Evolutionary conservation across 1,139 yeast genomes (phyloP), one percentile per base, ranked within the genome.

Genomic region (Diutina neorugosa): DNA sequence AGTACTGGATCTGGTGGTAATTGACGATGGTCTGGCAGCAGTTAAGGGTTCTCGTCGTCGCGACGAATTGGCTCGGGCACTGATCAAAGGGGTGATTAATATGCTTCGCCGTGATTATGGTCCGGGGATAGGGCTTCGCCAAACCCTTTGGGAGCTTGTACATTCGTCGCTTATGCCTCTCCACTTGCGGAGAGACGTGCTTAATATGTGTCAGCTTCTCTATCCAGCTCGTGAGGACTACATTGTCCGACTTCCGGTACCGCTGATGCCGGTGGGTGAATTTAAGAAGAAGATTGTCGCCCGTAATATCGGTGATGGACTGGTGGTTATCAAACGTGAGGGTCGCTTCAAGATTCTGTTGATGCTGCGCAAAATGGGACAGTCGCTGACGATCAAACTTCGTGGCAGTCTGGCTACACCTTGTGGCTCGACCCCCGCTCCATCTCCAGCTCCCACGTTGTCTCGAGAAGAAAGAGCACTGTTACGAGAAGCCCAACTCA

Each of bases 141-240:
- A 64, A 6, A 75, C 77, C 8, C 61, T 93, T 6, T 90, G 97
- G 96, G 73, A 75, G 52, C 74, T 83, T n/a, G 63, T 89, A 14
- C 86, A 82, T 59, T 72, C 80, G 9, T 81, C 88, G 0, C 64
- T 80, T 34, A 57, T 85, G 18, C 77, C 86, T 19, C 68, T 87
- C 1, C 69, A 78, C 51, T 84, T 82, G 51, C 80, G 84, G 57
- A 74, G 93, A 56, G 69, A 76, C 44, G 63, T 93, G 16, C 82
- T 87, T 59, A 86, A 81, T 55, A 64, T 87, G 2, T 73, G 87
- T 55, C 80, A 81, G 53, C 76, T 91, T 6, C 67, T 93, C 44
- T 87, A 80, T 61, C 78, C 78, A 47, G 80, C 89, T n/a, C 67
- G 71, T 41, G 84, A 86, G 58, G 73, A 81, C 3, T 77, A 83